Percentiles rank a stretch among this genome's conserved stretches.
Evolutionary conservation across 305 asterid genomes (phyloP).

Genomic region (Stenogyne calaminthoides): DNA sequence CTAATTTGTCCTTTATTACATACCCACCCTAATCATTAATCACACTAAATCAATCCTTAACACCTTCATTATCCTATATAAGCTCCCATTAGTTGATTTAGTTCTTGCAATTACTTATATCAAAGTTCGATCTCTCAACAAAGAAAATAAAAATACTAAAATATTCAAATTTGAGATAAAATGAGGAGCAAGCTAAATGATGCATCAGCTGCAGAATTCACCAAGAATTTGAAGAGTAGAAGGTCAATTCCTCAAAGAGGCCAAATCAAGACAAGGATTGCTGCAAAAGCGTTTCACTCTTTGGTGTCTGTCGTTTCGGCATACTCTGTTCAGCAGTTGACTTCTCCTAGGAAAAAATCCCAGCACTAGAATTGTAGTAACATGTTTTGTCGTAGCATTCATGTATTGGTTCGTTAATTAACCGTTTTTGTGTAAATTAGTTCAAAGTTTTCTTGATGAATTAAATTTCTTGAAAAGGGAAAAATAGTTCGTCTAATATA

Average conservation of each 20-base stretch:
- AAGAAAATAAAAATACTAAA: neutral
- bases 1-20: neutral
- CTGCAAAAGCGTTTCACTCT: conserved; percentile 48
- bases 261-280: conserved; percentile 55
- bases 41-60: neutral
- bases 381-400: neutral
- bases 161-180: neutral
- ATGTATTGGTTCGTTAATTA: neutral
- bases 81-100: neutral
- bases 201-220: conserved; percentile 22
- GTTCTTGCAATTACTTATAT: conserved; percentile 5
- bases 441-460: neutral
- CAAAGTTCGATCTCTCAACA: conserved; percentile 4
- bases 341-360: conserved; percentile 34
- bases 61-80: conserved; percentile 27
- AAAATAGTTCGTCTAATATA: neutral
- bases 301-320: conserved; percentile 38
- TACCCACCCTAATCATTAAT: neutral
- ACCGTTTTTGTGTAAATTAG: neutral
- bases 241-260: conserved; percentile 50
- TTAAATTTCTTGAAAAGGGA: neutral
- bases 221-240: conserved; percentile 20
- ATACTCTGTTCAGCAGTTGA: conserved; percentile 27
- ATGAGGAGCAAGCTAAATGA: conserved; percentile 16
- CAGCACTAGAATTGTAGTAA: conserved; percentile 7